Evolutionary conservation across 169 alveolate species (phyloP).

Genomic region (Plasmodium fragile): DNA sequence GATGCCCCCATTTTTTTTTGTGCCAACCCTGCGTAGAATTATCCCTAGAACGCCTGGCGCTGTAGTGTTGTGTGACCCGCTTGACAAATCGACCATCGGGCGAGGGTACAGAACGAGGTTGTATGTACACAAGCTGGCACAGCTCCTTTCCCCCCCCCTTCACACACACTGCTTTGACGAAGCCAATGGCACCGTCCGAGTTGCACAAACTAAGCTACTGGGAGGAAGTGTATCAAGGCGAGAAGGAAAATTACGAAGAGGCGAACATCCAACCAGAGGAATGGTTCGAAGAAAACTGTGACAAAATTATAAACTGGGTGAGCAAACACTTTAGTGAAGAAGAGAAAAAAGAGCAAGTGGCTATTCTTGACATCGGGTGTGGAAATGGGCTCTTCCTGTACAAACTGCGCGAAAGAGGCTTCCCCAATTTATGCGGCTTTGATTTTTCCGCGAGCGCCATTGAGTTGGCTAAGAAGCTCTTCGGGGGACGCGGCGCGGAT

Average conservation of each 20-base stretch:
- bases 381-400: constrained; percentile 82
- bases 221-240: constrained; percentile 70
- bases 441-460: constrained; percentile 82
- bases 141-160: not conserved
- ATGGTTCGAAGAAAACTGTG: constrained; percentile 77
- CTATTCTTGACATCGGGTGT: constrained; percentile 82
- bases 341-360: constrained; percentile 18
- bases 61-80: not conserved
- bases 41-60: not conserved
- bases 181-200: constrained; percentile 18
- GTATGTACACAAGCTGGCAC: not conserved
- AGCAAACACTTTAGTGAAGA: constrained; percentile 18
- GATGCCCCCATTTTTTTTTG: not conserved
- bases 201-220: constrained; percentile 64
- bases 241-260: constrained; percentile 59
- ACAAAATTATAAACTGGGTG: constrained; percentile 59
- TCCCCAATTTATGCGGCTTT: constrained; percentile 77
- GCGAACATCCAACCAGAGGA: constrained; percentile 56
- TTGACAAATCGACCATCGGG: not conserved
- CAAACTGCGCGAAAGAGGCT: constrained; percentile 66
- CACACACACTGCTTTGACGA: not conserved
- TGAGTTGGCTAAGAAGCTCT: constrained; percentile 75
- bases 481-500: constrained; percentile 4
- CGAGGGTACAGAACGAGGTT: not conserved
- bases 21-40: not conserved